These are phyloP conservation scores for Candida frijolesensis DNA, from an alignment of 1,139 yeast genomes.

Conservation along the genomic window DNA sequence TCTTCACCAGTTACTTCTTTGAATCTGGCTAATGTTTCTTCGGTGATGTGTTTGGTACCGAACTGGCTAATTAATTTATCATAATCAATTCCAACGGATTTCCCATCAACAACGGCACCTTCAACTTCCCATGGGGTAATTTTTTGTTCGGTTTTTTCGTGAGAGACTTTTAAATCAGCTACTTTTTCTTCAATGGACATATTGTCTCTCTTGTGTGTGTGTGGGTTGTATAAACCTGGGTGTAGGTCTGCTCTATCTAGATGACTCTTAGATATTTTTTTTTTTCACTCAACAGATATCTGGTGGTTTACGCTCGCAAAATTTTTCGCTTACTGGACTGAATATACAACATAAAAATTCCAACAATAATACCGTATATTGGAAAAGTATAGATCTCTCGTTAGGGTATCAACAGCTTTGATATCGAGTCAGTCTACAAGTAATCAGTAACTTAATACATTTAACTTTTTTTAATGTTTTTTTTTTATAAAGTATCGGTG, in stretches of 20 bases:
- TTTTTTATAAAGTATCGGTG: conserved; percentile 3
- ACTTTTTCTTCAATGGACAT: conserved; percentile 29
- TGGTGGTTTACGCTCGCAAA: background rate
- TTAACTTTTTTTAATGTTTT: background rate
- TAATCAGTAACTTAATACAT: no score
- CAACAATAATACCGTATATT: no score
- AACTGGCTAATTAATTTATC: conserved; percentile 82
- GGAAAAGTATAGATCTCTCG: no score
- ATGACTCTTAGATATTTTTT: background rate
- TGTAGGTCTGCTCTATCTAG: background rate
- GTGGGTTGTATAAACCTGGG: background rate
- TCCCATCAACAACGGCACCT: conserved; percentile 96
- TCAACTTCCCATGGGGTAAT: conserved; percentile 99
- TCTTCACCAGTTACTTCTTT: conserved; percentile 80
- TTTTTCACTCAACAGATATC: background rate
- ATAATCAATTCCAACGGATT: conserved; percentile 86
- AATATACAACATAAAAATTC: no score
- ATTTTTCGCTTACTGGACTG: background rate
- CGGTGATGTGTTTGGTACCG: conserved; percentile 77
- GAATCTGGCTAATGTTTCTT: conserved; percentile 76
- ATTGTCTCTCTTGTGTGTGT: background rate
- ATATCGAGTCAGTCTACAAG: background rate
- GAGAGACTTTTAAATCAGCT: conserved; percentile 24
- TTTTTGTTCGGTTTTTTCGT: conserved; percentile 54
- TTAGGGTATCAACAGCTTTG: background rate